phyloP scores from a whole-genome alignment of 192 early-diverging fungal genomes.

The Thamnidium elegans region DNA sequence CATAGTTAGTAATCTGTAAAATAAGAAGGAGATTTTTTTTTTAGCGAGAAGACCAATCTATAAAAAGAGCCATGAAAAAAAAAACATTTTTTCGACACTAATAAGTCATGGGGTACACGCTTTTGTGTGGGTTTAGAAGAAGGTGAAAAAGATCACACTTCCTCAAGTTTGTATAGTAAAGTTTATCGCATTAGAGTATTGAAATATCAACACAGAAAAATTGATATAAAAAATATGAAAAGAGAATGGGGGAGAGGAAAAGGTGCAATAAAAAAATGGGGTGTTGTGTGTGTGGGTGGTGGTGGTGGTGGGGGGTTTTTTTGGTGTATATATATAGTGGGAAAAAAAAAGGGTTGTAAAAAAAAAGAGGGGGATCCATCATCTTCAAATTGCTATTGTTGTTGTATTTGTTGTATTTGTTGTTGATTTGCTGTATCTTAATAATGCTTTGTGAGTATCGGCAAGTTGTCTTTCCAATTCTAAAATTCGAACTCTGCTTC shows the following conservation, averaged over 20 bases:
- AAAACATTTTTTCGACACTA: constrained; percentile 20
- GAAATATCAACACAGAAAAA: constrained; percentile 21
- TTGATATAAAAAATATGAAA: not conserved
- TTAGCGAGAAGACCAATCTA: constrained; percentile 13
- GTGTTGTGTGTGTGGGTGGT: too few relatives aligned
- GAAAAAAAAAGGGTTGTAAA: not conserved
- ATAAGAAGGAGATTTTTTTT: not conserved
- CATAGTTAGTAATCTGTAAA: not conserved
- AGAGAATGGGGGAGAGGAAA: too few relatives aligned
- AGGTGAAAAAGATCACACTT: not conserved
- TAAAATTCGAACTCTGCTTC: constrained; percentile 37
- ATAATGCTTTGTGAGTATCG: constrained; percentile 40
- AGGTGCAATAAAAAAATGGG: too few relatives aligned
- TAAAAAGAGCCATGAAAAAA: constrained; percentile 18
- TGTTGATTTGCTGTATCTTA: constrained; percentile 5
- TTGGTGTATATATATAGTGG: not conserved
- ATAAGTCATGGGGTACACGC: constrained; percentile 12
- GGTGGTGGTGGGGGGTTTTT: not conserved
- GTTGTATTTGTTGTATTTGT: not conserved
- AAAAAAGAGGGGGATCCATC: not conserved
- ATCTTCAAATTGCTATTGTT: not conserved
- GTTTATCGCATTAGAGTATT: constrained; percentile 20
- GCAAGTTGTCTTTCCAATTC: constrained; percentile 44
- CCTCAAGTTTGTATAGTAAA: constrained; percentile 5
- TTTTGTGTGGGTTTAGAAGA: constrained; percentile 10